Evolutionary conservation across 1,139 yeast genomes (phyloP).

Genomic region (Pichia sp.): DNA sequence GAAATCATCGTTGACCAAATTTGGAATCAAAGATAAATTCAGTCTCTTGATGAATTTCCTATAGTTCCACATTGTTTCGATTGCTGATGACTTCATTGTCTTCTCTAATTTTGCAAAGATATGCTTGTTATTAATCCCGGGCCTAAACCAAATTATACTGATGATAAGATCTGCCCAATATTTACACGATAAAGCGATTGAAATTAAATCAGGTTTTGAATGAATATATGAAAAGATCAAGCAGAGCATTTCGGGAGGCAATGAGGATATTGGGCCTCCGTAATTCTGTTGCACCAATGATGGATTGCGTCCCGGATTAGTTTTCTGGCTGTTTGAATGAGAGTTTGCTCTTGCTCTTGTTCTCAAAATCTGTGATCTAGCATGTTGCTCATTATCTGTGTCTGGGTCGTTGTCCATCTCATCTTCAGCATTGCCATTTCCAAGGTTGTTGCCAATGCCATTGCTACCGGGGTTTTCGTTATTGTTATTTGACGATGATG

Average conservation of each 20-base stretch:
- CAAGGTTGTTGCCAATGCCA: neutral
- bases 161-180: slow-evolving; percentile 78
- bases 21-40: slow-evolving; percentile 73
- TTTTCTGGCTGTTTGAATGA: neutral
- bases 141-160: slow-evolving; percentile 86
- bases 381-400: slow-evolving; percentile 31
- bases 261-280: slow-evolving; percentile 30
- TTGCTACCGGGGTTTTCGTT: neutral
- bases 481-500: slow-evolving; percentile 1
- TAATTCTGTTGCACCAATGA: slow-evolving; percentile 2
- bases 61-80: slow-evolving; percentile 64
- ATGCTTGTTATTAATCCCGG: slow-evolving; percentile 59
- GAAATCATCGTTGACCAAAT: slow-evolving; percentile 59
- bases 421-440: slow-evolving; percentile 19
- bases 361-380: slow-evolving; percentile 26
- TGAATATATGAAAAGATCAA: slow-evolving; percentile 66
- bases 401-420: slow-evolving; percentile 28
- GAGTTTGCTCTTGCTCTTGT: slow-evolving; percentile 23
- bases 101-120: slow-evolving; percentile 47
- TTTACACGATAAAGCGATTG: slow-evolving; percentile 71
- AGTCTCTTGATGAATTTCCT: slow-evolving; percentile 71
- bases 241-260: slow-evolving; percentile 80
- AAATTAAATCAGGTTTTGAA: slow-evolving; percentile 58
- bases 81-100: slow-evolving; percentile 50
- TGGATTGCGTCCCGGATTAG: neutral